phyloP scores from a whole-genome alignment of 768 basidiomycete species.

The Saitozyma sp. region DNA sequence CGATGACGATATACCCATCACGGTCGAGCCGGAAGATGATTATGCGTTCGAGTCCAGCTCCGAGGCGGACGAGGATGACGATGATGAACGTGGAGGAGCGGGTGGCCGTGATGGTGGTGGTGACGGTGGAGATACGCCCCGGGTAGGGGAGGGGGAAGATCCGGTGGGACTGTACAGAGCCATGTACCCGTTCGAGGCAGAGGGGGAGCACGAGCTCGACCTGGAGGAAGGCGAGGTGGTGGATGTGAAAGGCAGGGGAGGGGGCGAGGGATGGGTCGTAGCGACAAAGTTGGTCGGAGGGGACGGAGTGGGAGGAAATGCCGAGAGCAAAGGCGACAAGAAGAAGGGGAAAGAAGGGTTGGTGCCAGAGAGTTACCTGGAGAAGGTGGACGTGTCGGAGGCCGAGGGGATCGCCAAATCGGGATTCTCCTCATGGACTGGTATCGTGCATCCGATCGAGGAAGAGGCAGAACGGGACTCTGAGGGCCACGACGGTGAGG shows the following conservation, averaged over 20 bases:
- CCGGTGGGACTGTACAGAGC: slow-evolving; percentile 37
- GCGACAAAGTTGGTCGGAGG: slow-evolving; percentile 22
- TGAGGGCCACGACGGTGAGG: too few species aligned
- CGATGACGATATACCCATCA: slow-evolving; percentile 7
- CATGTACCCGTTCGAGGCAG: slow-evolving; percentile 35
- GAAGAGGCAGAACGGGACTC: too few species aligned
- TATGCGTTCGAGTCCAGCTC: slow-evolving; percentile 9
- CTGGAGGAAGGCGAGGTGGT: slow-evolving; percentile 42
- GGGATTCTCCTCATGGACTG: neutral
- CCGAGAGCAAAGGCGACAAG: neutral
- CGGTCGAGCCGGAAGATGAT: slow-evolving; percentile 1
- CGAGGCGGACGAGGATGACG: slow-evolving; percentile 22
- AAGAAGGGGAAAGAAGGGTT: slow-evolving; percentile 12
- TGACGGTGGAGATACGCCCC: neutral
- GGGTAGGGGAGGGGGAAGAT: slow-evolving; percentile 2
- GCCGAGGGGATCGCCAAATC: neutral
- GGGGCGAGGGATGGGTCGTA: slow-evolving; percentile 46
- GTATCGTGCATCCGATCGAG: too few species aligned
- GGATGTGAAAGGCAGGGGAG: slow-evolving; percentile 39
- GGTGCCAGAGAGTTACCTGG: slow-evolving; percentile 27
- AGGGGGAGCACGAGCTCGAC: slow-evolving; percentile 37
- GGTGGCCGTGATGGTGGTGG: neutral
- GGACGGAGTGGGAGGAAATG: neutral
- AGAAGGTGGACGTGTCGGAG: slow-evolving; percentile 13
- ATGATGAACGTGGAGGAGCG: neutral